phyloP scores from a whole-genome alignment of 2,329 filamentous ascomycete genomes.

The Trichoderma sp. region DNA sequence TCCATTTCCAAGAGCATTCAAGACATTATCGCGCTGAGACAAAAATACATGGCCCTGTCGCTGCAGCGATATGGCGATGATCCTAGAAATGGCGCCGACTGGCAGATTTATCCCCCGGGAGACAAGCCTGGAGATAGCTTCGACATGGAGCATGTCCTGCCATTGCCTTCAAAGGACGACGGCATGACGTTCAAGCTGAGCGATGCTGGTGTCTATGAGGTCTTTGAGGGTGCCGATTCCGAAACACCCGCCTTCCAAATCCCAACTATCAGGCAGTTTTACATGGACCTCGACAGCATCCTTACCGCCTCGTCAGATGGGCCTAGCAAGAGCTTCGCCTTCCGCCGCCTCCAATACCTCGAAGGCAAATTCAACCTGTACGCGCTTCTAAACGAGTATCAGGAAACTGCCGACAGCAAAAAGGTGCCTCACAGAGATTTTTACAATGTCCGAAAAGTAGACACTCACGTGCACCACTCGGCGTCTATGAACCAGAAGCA shows the following conservation, averaged over 20 bases:
- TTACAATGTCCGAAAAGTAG: slow-evolving; percentile 97
- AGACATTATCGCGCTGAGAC: background rate
- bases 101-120: slow-evolving; percentile 1
- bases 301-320: slow-evolving; percentile 90
- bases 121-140: slow-evolving; percentile 66
- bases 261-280: slow-evolving; percentile 92
- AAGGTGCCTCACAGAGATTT: slow-evolving; percentile 97
- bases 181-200: slow-evolving; percentile 74
- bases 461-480: slow-evolving; percentile 98
- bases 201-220: slow-evolving; percentile 83
- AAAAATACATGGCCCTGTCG: background rate
- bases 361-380: slow-evolving; percentile 98
- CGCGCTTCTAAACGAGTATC: slow-evolving; percentile 89
- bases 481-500: slow-evolving; percentile 99
- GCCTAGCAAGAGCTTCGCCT: slow-evolving; percentile 95
- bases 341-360: slow-evolving; percentile 87
- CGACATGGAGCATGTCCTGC: slow-evolving; percentile 71
- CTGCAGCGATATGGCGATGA: slow-evolving; percentile 1
- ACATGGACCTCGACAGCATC: slow-evolving; percentile 87
- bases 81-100: background rate
- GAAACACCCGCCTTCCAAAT: slow-evolving; percentile 72
- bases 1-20: slow-evolving; percentile 12
- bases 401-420: slow-evolving; percentile 97
- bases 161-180: slow-evolving; percentile 66
- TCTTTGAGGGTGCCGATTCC: slow-evolving; percentile 69